These are phyloP conservation scores for Sporothrix dimorphospora DNA, from an alignment of 2,329 filamentous ascomycete species.

Conservation along the genomic window DNA sequence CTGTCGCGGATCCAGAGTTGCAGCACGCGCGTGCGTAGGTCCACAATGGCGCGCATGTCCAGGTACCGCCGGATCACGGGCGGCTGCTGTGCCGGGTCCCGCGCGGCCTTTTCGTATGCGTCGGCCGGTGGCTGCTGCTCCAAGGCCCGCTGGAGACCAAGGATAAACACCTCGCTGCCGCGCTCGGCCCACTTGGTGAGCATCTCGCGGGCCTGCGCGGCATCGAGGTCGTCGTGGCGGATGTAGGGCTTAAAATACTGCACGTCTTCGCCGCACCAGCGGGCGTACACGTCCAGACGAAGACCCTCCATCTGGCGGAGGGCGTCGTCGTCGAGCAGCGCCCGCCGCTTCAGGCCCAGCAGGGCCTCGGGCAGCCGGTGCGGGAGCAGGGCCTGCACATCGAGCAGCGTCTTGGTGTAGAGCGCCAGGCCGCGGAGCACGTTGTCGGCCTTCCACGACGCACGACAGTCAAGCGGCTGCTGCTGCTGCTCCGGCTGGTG, in stretches of 20 bases:
- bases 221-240: slow-evolving; percentile 74
- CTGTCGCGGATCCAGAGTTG: slow-evolving; percentile 76
- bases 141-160: slow-evolving; percentile 65
- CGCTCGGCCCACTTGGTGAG: slow-evolving; percentile 66
- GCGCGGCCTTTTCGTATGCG: neutral
- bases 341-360: slow-evolving; percentile 66
- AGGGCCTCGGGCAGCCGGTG: slow-evolving; percentile 71
- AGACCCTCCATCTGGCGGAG: slow-evolving; percentile 70
- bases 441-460: slow-evolving; percentile 43
- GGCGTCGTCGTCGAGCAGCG: slow-evolving; percentile 71
- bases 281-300: slow-evolving; percentile 74
- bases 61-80: slow-evolving; percentile 39
- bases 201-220: slow-evolving; percentile 61
- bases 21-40: slow-evolving; percentile 69
- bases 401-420: slow-evolving; percentile 71
- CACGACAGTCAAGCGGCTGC: slow-evolving; percentile 38
- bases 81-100: neutral
- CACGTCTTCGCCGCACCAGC: slow-evolving; percentile 83
- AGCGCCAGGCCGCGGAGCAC: slow-evolving; percentile 70
- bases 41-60: slow-evolving; percentile 70
- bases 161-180: slow-evolving; percentile 61
- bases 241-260: slow-evolving; percentile 86
- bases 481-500: neutral
- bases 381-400: slow-evolving; percentile 74
- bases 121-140: slow-evolving; percentile 40